Conservation (phyloP, 202 grass and related monocot genomes). For the Zizania palustris region DNA sequence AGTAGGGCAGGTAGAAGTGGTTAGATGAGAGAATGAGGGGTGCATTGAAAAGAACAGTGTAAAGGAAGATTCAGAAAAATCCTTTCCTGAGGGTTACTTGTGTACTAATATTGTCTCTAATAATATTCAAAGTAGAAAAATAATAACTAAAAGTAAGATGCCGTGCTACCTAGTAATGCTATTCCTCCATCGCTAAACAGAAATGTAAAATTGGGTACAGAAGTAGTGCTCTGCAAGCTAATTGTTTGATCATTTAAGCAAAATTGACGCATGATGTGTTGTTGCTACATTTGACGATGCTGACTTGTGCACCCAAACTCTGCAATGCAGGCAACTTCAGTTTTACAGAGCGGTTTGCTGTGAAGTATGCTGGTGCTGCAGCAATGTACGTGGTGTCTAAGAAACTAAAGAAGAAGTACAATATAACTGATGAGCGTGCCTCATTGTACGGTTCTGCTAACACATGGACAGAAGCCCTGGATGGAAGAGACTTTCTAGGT, state of each 20-base stretch:
- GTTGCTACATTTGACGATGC: conserved; percentile 12
- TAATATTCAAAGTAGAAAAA: neutral
- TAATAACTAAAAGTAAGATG: neutral
- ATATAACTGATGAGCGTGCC: conserved; percentile 85
- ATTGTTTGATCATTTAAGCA: neutral
- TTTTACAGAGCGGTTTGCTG: conserved; percentile 68
- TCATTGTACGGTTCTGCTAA: conserved; percentile 76
- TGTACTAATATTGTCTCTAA: neutral
- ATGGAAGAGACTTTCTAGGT: conserved; percentile 92
- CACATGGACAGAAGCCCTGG: conserved; percentile 79
- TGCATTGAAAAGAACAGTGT: neutral
- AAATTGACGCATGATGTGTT: neutral
- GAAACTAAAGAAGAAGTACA: conserved; percentile 93
- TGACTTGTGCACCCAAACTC: conserved; percentile 1
- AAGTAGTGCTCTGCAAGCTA: neutral
- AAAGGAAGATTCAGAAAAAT: neutral
- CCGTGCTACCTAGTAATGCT: neutral
- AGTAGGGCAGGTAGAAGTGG: neutral
- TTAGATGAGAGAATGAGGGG: neutral
- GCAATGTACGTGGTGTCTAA: conserved; percentile 96
- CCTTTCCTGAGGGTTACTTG: neutral
- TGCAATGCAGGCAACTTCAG: conserved; percentile 84
- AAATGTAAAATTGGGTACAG: neutral
- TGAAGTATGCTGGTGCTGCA: conserved; percentile 89
- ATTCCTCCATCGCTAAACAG: neutral